Base-by-base conservation (phyloP, 2,329 filamentous ascomycete genomes). In the Pestalotiopsis sp. region DNA sequence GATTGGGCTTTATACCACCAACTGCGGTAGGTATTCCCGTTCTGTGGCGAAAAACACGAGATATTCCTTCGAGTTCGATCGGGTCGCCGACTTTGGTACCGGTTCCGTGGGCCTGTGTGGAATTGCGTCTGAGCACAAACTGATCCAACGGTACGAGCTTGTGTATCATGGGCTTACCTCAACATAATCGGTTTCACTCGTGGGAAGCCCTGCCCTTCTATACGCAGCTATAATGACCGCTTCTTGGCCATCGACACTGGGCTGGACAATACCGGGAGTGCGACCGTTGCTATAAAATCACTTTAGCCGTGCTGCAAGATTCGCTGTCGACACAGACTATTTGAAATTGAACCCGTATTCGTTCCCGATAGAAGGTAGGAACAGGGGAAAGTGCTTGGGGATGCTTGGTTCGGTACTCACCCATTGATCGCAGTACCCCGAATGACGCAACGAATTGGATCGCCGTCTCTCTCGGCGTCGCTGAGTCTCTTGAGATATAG, bases 1-100 rank as follows among this genome's bases (percentile, higher is more conserved):
- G 6, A 35, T 71, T 74, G 1, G 68, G 57, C 68, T 71, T 62
- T 40, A 67, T 69, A 14, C 68, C 75, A n/a, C 67, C 76, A 2
- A 73, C 24, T 0, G 68, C 44, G 1, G 74, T 73, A 1, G 40
- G 40, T 3, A 14, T n/a, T 3, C 13, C n/a, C 4, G 40, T n/a
- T 48, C 40, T 48, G 14, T 48, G 40, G n/a, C 14, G 44, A 1
- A n/a, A 52, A 52, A 52, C 44, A 20, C n/a, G 17, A 7, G 14
- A 17, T 14, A 48, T 48, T n/a, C 13, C 40, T 14, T 48, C 40
- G 4, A 48, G 13, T n/a, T 48, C 40, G 13, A 48, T 48, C 2
- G 40, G 40, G n/a, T 48, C 40, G n/a, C 40, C 40, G 13, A 48
- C 40, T 7, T 14, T 14, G 40, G 40, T 48, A 14, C 40, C 40